Evolutionary conservation across 2,329 filamentous ascomycete genomes (phyloP), one percentile per base, ranked within the genome.

Genomic region (Neonectria sp.): DNA sequence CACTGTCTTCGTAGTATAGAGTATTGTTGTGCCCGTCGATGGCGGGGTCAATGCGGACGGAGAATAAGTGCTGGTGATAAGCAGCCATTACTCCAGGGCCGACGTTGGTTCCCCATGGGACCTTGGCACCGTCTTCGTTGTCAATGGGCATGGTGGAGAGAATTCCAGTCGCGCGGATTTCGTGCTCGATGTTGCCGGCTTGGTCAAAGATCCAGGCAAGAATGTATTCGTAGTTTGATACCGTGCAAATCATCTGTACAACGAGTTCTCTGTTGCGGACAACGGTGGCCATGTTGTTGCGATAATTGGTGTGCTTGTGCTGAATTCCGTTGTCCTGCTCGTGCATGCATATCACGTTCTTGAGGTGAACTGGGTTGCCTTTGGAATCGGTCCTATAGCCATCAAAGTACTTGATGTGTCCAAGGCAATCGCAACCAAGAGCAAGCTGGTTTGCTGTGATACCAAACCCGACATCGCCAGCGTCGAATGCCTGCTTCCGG

Each of bases 291-390:
- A 3, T 88, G 91, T 92, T 89, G 73, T 93, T 91, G 49, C 92
- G 89, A 85, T 93, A 93, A 77, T 94, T 92, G 89, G 58, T 93
- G 79, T 92, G 90, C 79, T 94, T 94, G 85, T 92, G 93, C 3
- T 93, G 82, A 58, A 94, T 92, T 3, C 92, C 92, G 2, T 89
- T 88, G 71, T 94, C 92, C 80, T 94, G 91, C 78, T 94, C 92
- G 79, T 94, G 92, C 64, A 94, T 91, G 74, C 92, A 94, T 69
- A 94, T 91, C 7, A 91, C 91, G 72, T 94, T 93, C 35, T 48
- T 27, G 8, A 37, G 63, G 0, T 51, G 48, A 8, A 60, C 45
- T 12, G 60, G 55, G 7, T 65, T 51, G 11, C 65, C 58, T 3
- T 60, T 68, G 4, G 45, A 48, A 9, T 65, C 65, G 5, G 49